A percentile compares a stretch with the other conserved stretches of the same genome.
These are phyloP conservation scores for Themeda triandra DNA, from an alignment of 176 grass and related monocot species.

Conservation along the genomic window DNA sequence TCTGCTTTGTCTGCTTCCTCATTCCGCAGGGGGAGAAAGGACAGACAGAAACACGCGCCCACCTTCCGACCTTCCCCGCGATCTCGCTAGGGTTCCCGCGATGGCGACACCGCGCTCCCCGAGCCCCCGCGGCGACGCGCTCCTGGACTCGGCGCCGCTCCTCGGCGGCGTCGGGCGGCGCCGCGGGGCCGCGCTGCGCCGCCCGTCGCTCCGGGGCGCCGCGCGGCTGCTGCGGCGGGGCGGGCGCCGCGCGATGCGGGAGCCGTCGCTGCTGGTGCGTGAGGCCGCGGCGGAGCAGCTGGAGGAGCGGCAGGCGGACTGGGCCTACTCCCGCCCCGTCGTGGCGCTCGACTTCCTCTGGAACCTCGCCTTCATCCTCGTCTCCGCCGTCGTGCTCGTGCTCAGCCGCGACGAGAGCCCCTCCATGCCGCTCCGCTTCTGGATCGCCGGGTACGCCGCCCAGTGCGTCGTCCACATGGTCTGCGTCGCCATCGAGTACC, in stretches of 20 bases:
- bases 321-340: conserved; percentile 63
- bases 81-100: conserved; percentile 33
- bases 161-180: conserved; percentile 17
- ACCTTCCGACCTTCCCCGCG: neutral
- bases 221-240: conserved; percentile 42
- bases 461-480: conserved; percentile 68
- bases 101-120: conserved; percentile 33
- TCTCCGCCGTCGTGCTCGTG: conserved; percentile 41
- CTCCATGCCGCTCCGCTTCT: conserved; percentile 50
- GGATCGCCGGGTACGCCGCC: conserved; percentile 59
- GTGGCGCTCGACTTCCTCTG: conserved; percentile 64
- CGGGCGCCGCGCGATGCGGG: conserved; percentile 43
- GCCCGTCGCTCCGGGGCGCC: conserved; percentile 44
- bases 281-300: conserved; percentile 57
- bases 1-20: neutral
- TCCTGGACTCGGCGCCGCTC: conserved; percentile 44
- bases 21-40: neutral
- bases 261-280: conserved; percentile 50
- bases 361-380: conserved; percentile 62
- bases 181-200: conserved; percentile 15
- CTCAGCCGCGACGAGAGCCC: conserved; percentile 44
- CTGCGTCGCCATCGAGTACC: conserved; percentile 60
- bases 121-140: neutral
- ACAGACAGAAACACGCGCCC: neutral
- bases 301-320: conserved; percentile 56